Conservation (phyloP, 345 rosid genomes). For the Chamaenerion angustifolium region DNA sequence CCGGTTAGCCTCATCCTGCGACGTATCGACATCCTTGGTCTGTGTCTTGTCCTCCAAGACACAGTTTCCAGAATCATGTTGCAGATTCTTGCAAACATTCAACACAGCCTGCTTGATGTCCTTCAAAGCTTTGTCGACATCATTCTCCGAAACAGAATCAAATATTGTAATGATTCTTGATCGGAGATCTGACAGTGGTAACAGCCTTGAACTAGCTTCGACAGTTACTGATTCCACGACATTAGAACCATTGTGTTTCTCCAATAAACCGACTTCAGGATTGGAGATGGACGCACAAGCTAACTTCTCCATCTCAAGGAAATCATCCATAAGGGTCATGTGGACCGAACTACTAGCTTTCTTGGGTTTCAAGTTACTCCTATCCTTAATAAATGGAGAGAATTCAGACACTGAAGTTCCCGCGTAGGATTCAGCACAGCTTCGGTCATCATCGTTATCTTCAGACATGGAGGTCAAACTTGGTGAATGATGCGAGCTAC, state of each 20-base stretch:
- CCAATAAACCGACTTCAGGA: slow-evolving; percentile 12
- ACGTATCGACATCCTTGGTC: slow-evolving; percentile 3
- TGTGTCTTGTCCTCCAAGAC: slow-evolving; percentile 9
- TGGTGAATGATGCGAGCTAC: not conserved
- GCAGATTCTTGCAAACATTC: slow-evolving; percentile 19
- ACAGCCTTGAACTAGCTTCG: slow-evolving; percentile 7
- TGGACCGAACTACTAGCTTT: not conserved
- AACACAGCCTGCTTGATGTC: slow-evolving; percentile 23
- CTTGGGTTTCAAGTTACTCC: not conserved
- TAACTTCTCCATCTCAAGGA: slow-evolving; percentile 7
- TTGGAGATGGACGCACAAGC: slow-evolving; percentile 25
- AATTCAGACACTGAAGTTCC: not conserved
- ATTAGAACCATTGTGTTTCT: slow-evolving; percentile 5
- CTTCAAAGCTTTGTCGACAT: slow-evolving; percentile 19
- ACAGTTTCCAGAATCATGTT: slow-evolving; percentile 8
- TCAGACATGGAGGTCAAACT: not conserved
- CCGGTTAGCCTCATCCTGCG: not conserved
- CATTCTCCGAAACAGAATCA: slow-evolving; percentile 20
- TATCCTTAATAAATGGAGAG: not conserved
- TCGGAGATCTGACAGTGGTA: slow-evolving; percentile 14
- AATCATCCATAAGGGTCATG: slow-evolving; percentile 3
- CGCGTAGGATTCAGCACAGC: slow-evolving; percentile 4
- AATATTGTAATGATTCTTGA: slow-evolving; percentile 23
- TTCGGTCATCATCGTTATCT: slow-evolving; percentile 2
- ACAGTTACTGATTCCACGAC: slow-evolving; percentile 8